Conservation (phyloP, 2,329 filamentous ascomycete genomes). For the Alternaria brassicicola region DNA sequence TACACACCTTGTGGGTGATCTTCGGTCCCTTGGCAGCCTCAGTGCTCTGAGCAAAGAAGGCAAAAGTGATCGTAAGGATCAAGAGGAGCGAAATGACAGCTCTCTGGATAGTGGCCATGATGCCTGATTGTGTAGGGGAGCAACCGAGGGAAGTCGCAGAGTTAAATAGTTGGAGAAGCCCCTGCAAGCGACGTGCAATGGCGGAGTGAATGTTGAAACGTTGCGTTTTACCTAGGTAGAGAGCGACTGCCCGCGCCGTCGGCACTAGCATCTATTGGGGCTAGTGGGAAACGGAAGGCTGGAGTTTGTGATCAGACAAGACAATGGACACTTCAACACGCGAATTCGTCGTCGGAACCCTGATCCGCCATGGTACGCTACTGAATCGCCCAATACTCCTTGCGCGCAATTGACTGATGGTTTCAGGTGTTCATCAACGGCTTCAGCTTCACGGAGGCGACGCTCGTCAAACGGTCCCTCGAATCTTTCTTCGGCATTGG, state of each 20-base stretch:
- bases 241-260: constrained; percentile 17
- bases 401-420: constrained; percentile 17
- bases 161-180: constrained; percentile 34
- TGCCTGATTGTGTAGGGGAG: constrained; percentile 40
- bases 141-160: constrained; percentile 26
- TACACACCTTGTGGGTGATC: constrained; percentile 83
- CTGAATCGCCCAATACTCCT: neutral
- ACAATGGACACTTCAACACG: constrained; percentile 22
- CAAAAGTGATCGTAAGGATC: constrained; percentile 68
- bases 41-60: constrained; percentile 44
- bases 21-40: constrained; percentile 73
- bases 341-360: constrained; percentile 19
- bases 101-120: constrained; percentile 77
- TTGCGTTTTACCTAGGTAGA: constrained; percentile 33
- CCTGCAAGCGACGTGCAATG: constrained; percentile 22
- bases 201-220: constrained; percentile 37
- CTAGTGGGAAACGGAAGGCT: constrained; percentile 11
- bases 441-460: constrained; percentile 81
- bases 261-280: constrained; percentile 18
- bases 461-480: constrained; percentile 83
- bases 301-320: constrained; percentile 14
- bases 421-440: constrained; percentile 81
- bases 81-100: constrained; percentile 74
- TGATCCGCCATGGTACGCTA: constrained; percentile 35
- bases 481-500: constrained; percentile 50